Percentiles rank a stretch among this genome's conserved stretches.
phyloP scores from a whole-genome alignment of 306 rosid species.

The Rosa rugosa region DNA sequence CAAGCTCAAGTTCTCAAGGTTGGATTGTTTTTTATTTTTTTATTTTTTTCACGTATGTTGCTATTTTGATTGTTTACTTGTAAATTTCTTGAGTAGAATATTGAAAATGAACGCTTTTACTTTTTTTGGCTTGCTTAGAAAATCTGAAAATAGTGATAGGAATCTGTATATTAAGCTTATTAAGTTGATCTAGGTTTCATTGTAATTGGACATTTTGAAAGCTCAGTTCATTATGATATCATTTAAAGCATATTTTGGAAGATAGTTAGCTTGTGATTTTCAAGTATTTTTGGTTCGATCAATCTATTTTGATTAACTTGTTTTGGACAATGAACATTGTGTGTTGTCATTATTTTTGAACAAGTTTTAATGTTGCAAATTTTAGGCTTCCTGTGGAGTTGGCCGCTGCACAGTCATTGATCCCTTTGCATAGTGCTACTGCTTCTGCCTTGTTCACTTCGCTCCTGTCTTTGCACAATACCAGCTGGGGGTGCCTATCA shows the following conservation, averaged over 20 bases:
- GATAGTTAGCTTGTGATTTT: neutral
- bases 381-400: slow-evolving; percentile 74
- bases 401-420: slow-evolving; percentile 60
- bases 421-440: slow-evolving; percentile 78
- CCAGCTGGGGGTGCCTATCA: slow-evolving; percentile 80
- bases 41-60: neutral
- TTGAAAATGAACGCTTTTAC: neutral
- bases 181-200: neutral
- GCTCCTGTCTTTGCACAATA: slow-evolving; percentile 60
- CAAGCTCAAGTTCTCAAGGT: slow-evolving; percentile 60
- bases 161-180: neutral
- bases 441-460: slow-evolving; percentile 85
- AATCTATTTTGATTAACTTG: too few species aligned
- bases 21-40: neutral
- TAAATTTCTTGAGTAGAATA: neutral
- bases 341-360: neutral
- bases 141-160: neutral
- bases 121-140: neutral
- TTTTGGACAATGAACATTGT: neutral
- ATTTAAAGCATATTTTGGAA: neutral
- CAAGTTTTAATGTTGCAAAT: neutral
- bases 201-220: neutral
- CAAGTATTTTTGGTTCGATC: neutral
- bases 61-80: neutral
- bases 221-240: neutral